phyloP scores from a whole-genome alignment of 2,329 filamentous ascomycete species.

The Cercospora sp. region DNA sequence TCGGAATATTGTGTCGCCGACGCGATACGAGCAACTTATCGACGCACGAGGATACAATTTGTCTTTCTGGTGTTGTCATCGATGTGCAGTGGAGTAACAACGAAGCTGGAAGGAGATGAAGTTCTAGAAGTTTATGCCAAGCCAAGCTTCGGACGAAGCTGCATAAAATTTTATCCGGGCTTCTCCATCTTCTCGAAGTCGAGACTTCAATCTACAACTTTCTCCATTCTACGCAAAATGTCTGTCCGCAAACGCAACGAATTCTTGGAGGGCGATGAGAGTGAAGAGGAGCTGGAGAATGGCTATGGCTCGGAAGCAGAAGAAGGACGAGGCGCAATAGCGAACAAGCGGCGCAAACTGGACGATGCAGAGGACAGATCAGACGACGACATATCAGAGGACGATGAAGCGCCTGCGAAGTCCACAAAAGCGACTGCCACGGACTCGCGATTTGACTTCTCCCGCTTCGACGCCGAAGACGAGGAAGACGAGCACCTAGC shows the following conservation, averaged over 20 bases:
- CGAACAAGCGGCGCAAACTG: slow-evolving; percentile 64
- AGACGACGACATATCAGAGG: slow-evolving; percentile 25
- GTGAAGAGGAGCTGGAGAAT: slow-evolving; percentile 46
- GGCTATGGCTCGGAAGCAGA: slow-evolving; percentile 71
- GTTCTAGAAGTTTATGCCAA: background rate
- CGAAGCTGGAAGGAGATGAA: background rate
- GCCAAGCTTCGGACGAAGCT: background rate
- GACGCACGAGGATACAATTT: background rate
- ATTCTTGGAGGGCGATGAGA: slow-evolving; percentile 59
- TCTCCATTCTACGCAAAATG: slow-evolving; percentile 50
- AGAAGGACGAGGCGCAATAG: slow-evolving; percentile 60
- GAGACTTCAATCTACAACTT: background rate
- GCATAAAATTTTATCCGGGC: slow-evolving; percentile 8
- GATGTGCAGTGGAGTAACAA: background rate
- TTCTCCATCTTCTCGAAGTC: background rate
- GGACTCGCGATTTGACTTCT: slow-evolving; percentile 23
- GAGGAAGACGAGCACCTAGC: slow-evolving; percentile 33
- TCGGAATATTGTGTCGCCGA: too few species aligned
- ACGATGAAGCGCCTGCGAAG: slow-evolving; percentile 21
- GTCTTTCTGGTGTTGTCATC: background rate
- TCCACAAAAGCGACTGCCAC: background rate
- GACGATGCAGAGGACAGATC: slow-evolving; percentile 44
- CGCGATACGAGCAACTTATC: background rate
- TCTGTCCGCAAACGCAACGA: slow-evolving; percentile 69
- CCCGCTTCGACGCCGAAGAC: slow-evolving; percentile 19